Conservation (phyloP, 768 basidiomycete species). For the Cystofilobasidium ferigula region DNA sequence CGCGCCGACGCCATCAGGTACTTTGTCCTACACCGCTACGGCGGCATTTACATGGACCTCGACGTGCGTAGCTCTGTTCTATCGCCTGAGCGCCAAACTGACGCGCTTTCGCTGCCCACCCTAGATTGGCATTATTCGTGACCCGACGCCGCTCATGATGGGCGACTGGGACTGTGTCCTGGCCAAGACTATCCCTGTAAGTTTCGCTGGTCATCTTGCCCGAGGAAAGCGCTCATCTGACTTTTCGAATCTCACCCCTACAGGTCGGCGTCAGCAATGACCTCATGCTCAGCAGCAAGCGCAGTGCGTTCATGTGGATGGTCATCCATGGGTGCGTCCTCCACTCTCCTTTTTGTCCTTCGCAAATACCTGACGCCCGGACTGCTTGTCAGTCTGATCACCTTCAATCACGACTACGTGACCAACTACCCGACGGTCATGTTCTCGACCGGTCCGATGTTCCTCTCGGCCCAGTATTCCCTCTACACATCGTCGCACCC, state of each 20-base stretch:
- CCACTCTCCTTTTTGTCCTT: constrained; percentile 47
- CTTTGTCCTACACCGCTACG: constrained; percentile 89
- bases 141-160: constrained; percentile 70
- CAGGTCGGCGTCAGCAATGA: constrained; percentile 90
- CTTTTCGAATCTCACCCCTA: no score
- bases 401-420: constrained; percentile 83
- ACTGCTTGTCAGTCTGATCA: constrained; percentile 1
- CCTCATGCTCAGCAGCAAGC: constrained; percentile 79
- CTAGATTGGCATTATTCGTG: constrained; percentile 59
- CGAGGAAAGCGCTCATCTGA: no score
- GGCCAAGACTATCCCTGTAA: constrained; percentile 75
- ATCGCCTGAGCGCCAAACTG: no score
- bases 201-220: constrained; percentile 7
- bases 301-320: constrained; percentile 79
- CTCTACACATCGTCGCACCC: constrained; percentile 49
- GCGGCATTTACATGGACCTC: constrained; percentile 90
- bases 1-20: constrained; percentile 97
- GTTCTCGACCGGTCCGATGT: constrained; percentile 99
- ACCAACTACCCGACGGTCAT: constrained; percentile 99
- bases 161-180: constrained; percentile 69
- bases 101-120: not conserved
- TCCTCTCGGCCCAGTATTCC: constrained; percentile 85
- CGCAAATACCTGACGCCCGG: not conserved
- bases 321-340: constrained; percentile 60
- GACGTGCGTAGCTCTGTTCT: constrained; percentile 48